phyloP scores from a whole-genome alignment of 2,329 filamentous ascomycete species.

The Neurospora sp. region DNA sequence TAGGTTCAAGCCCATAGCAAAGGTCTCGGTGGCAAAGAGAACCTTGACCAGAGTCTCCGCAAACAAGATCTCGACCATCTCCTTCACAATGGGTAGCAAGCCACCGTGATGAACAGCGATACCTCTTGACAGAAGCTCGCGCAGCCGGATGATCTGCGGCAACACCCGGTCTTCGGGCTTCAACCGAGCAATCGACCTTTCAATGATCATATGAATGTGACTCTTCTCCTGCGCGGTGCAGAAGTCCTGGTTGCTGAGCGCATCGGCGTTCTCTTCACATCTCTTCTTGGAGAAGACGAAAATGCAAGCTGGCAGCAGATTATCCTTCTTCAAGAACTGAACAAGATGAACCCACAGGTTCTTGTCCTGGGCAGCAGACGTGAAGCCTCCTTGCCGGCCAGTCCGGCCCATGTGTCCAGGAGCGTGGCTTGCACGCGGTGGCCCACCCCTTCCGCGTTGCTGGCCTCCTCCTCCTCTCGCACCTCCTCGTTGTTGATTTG shows the following conservation, averaged over 20 bases:
- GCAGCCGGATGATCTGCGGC: slow-evolving; percentile 83
- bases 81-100: slow-evolving; percentile 90
- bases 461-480: slow-evolving; percentile 42
- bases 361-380: slow-evolving; percentile 86
- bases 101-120: slow-evolving; percentile 96
- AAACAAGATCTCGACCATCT: slow-evolving; percentile 93
- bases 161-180: slow-evolving; percentile 82
- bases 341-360: slow-evolving; percentile 96
- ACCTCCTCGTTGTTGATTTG: slow-evolving; percentile 36
- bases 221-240: slow-evolving; percentile 92
- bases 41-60: slow-evolving; percentile 93
- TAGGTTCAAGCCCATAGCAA: slow-evolving; percentile 95
- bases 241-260: slow-evolving; percentile 89
- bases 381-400: slow-evolving; percentile 75
- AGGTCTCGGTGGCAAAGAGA: slow-evolving; percentile 94
- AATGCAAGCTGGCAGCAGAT: slow-evolving; percentile 82
- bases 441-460: slow-evolving; percentile 44
- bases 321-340: slow-evolving; percentile 78
- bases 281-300: slow-evolving; percentile 98
- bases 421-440: slow-evolving; percentile 48
- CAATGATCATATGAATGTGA: slow-evolving; percentile 92
- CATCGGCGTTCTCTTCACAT: slow-evolving; percentile 94
- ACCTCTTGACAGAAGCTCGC: slow-evolving; percentile 76
- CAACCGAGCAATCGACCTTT: slow-evolving; percentile 83
- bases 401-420: slow-evolving; percentile 84